phyloP scores from a whole-genome alignment of 1,284 basidiomycete species.

The Kwoniella shivajii region DNA sequence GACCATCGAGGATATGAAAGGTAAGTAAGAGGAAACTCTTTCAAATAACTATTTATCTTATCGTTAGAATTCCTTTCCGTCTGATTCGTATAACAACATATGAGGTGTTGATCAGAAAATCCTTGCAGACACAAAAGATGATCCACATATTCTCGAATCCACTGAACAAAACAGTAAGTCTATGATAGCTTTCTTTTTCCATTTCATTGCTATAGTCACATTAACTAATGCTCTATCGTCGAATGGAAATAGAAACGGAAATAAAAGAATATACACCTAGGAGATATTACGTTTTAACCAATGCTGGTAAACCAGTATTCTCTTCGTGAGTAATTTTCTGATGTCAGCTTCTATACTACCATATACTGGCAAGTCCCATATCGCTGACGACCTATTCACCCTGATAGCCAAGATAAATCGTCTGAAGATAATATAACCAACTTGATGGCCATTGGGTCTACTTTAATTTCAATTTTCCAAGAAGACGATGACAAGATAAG shows the following conservation, averaged over 20 bases:
- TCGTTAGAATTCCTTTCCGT: too few relatives aligned
- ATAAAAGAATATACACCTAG: slow-evolving; percentile 50
- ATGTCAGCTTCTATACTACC: slow-evolving; percentile 12
- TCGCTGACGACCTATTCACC: background rate
- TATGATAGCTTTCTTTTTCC: too few relatives aligned
- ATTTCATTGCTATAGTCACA: too few relatives aligned
- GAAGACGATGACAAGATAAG: slow-evolving; percentile 76
- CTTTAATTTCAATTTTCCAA: slow-evolving; percentile 86
- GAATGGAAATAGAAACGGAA: background rate
- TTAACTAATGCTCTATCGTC: background rate
- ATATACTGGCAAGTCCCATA: background rate
- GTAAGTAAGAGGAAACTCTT: background rate
- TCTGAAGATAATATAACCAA: slow-evolving; percentile 67
- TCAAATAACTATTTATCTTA: too few relatives aligned
- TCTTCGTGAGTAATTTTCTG: slow-evolving; percentile 61
- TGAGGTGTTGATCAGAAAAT: too few relatives aligned
- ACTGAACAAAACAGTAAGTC: background rate
- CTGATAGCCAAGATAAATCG: slow-evolving; percentile 46
- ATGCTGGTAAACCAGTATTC: slow-evolving; percentile 93
- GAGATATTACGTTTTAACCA: slow-evolving; percentile 87
- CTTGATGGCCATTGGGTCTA: slow-evolving; percentile 89
- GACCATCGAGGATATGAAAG: background rate
- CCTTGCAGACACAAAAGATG: slow-evolving; percentile 4
- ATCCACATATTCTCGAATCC: background rate
- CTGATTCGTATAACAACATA: too few relatives aligned